Evolutionary conservation across 2,329 filamentous ascomycete species (phyloP).

Genomic region (Pseudogymnoascus sp.): DNA sequence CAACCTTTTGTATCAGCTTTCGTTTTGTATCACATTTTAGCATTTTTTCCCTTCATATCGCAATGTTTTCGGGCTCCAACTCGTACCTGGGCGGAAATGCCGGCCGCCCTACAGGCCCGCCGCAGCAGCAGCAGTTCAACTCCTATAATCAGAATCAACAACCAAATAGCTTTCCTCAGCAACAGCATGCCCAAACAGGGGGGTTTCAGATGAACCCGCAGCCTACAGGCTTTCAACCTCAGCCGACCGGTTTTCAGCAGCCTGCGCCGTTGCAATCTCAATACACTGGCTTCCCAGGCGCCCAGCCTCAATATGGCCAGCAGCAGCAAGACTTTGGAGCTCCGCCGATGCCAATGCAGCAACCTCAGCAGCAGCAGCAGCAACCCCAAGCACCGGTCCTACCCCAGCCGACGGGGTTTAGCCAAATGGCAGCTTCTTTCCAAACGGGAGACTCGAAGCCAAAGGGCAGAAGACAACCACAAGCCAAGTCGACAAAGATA

Average conservation of each 20-base stretch:
- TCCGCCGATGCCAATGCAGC: constrained; percentile 30
- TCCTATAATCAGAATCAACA: constrained; percentile 33
- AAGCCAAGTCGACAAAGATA: constrained; percentile 65
- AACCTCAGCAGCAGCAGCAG: constrained; percentile 49
- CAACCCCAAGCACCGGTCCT: constrained; percentile 53
- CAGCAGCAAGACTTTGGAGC: constrained; percentile 36
- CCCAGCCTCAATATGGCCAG: constrained; percentile 38
- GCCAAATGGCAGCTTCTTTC: constrained; percentile 61
- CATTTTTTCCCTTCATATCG: constrained; percentile 18
- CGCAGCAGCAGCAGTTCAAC: constrained; percentile 46
- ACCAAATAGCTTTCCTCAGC: constrained; percentile 19
- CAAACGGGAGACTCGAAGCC: constrained; percentile 43
- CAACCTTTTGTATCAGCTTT: constrained; percentile 12
- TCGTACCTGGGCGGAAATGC: constrained; percentile 76
- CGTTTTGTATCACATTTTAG: constrained; percentile 13
- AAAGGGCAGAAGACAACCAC: constrained; percentile 41
- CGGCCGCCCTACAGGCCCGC: constrained; percentile 64
- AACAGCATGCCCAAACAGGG: constrained; percentile 33
- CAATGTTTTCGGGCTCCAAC: constrained; percentile 88
- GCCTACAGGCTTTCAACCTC: constrained; percentile 35
- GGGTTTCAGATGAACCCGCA: constrained; percentile 20
- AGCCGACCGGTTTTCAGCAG: constrained; percentile 52
- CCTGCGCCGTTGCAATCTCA: constrained; percentile 49
- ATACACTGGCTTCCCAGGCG: constrained; percentile 52
- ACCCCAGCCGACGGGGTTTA: constrained; percentile 60